Evolutionary conservation across 2,329 filamentous ascomycete species (phyloP).

Genomic region (Rasamsonia emersonii): DNA sequence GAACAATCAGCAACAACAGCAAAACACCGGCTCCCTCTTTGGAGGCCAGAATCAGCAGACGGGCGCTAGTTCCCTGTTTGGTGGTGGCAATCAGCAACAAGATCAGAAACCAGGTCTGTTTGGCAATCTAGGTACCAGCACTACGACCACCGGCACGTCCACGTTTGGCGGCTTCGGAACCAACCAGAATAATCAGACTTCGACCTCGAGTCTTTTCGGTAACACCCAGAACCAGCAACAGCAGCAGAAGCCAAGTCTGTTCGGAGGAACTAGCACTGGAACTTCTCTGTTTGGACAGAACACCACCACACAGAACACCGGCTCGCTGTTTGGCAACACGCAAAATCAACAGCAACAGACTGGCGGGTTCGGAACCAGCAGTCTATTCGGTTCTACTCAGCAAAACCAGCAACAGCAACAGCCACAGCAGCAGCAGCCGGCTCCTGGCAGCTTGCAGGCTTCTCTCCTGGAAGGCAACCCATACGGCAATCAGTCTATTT

Average conservation of each 20-base stretch:
- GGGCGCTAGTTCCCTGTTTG: slow-evolving; percentile 26
- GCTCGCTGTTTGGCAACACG: slow-evolving; percentile 52
- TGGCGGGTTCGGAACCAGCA: slow-evolving; percentile 25
- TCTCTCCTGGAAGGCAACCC: slow-evolving; percentile 78
- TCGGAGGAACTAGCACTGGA: slow-evolving; percentile 39
- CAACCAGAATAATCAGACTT: slow-evolving; percentile 34
- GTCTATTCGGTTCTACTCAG: slow-evolving; percentile 48
- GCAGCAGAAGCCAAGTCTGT: slow-evolving; percentile 49
- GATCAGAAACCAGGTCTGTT: slow-evolving; percentile 27
- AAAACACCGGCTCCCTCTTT: slow-evolving; percentile 34
- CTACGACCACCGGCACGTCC: slow-evolving; percentile 16
- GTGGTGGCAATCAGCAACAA: slow-evolving; percentile 23
- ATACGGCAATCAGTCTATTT: slow-evolving; percentile 81
- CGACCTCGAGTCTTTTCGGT: slow-evolving; percentile 36
- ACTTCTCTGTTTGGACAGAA: slow-evolving; percentile 39
- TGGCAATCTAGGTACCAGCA: slow-evolving; percentile 40
- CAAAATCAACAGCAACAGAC: slow-evolving; percentile 27
- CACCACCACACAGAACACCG: slow-evolving; percentile 19
- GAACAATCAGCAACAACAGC: slow-evolving; percentile 29
- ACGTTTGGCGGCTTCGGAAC: slow-evolving; percentile 34
- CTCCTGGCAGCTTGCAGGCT: slow-evolving; percentile 52
- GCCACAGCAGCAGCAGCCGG: slow-evolving; percentile 45
- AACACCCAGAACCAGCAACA: slow-evolving; percentile 41
- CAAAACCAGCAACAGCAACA: slow-evolving; percentile 46
- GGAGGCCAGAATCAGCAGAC: slow-evolving; percentile 28